These are phyloP conservation scores for Trifolium repens DNA, from an alignment of 306 rosid species.

Conservation along the genomic window DNA sequence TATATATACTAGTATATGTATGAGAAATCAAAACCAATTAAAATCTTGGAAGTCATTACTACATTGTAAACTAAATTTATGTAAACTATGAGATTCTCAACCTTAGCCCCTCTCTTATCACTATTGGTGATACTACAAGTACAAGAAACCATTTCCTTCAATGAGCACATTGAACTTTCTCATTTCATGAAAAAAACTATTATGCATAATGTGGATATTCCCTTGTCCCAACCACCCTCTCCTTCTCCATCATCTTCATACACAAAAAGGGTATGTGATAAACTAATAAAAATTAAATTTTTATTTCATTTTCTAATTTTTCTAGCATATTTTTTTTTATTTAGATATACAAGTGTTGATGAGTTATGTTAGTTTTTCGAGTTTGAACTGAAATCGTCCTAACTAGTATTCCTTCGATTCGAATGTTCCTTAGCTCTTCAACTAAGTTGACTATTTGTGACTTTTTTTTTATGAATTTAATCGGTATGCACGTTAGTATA, in stretches of 20 bases:
- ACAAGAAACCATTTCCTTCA: conserved; percentile 40
- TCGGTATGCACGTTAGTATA: too few species aligned
- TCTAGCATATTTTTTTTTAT: background rate
- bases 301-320: background rate
- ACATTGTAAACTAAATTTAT: background rate
- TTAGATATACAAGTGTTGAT: too few species aligned
- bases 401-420: too few species aligned
- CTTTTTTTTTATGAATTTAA: too few species aligned
- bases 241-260: background rate
- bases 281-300: background rate
- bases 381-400: too few species aligned
- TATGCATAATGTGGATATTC: background rate
- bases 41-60: too few species aligned
- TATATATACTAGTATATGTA: too few species aligned
- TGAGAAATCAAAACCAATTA: conserved; percentile 30
- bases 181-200: conserved; percentile 32
- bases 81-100: conserved; percentile 35
- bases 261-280: conserved; percentile 39
- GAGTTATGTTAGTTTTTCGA: too few species aligned
- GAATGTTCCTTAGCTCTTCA: too few species aligned
- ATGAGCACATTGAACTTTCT: conserved; percentile 12
- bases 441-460: too few species aligned
- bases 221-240: background rate
- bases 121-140: background rate
- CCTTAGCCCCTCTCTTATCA: conserved; percentile 19